Evolutionary conservation across 1,284 basidiomycete genomes (phyloP).

Genomic region (Prillingera fragicola): DNA sequence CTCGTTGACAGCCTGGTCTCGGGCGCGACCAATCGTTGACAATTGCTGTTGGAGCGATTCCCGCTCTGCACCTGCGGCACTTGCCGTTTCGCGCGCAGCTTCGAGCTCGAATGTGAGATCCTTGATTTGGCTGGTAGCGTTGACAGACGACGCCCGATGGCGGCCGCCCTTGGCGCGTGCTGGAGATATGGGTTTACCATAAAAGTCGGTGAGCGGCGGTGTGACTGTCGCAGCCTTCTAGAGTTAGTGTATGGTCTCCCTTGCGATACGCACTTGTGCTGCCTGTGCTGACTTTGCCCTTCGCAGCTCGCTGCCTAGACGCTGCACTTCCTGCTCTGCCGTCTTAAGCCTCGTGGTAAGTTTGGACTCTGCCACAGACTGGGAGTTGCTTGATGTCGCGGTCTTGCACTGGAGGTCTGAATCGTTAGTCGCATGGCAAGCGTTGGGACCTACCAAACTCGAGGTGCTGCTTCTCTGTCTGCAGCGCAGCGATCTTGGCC

Average conservation of each 20-base stretch:
- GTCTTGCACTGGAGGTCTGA: conserved; percentile 13
- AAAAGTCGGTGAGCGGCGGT: too few relatives aligned
- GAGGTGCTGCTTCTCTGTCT: conserved; percentile 34
- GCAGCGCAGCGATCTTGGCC: conserved; percentile 27
- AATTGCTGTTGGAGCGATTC: conserved; percentile 29
- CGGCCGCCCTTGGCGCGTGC: background rate
- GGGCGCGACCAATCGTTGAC: conserved; percentile 22
- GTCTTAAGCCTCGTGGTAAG: conserved; percentile 26
- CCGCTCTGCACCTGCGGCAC: conserved; percentile 11
- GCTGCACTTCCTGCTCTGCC: conserved; percentile 27
- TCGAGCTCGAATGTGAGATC: conserved; percentile 25
- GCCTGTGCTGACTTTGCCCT: too few relatives aligned
- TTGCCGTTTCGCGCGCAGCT: conserved; percentile 4
- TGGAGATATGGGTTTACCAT: too few relatives aligned
- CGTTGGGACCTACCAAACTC: conserved; percentile 32
- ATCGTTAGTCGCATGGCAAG: background rate
- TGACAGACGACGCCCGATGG: conserved; percentile 27
- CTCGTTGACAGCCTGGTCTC: conserved; percentile 45
- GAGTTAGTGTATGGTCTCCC: too few relatives aligned
- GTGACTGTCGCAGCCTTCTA: too few relatives aligned
- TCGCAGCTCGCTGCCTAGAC: conserved; percentile 22
- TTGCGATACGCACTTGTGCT: too few relatives aligned
- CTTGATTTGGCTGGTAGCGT: conserved; percentile 20
- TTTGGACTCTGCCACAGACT: conserved; percentile 11
- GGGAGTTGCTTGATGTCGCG: background rate